Percentiles rank a stretch among this genome's conserved stretches.
These are phyloP conservation scores for Aspergillus luchuensis DNA, from an alignment of 2,329 filamentous ascomycete genomes.

Conservation along the genomic window DNA sequence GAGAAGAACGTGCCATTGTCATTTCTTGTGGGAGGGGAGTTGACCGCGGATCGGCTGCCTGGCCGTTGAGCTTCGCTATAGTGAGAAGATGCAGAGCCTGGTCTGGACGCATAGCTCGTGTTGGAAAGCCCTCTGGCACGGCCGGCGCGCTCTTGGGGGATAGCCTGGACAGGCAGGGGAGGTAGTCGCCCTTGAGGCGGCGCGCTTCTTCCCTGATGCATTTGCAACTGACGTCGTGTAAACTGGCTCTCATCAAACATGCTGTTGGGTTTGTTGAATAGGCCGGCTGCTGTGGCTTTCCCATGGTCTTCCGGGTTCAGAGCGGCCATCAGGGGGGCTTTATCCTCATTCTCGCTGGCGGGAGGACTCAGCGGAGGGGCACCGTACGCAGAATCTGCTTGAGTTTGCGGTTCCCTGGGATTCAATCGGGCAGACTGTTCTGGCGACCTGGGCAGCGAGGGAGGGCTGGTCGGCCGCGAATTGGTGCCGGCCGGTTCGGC, in stretches of 20 bases:
- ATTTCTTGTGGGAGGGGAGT: slow-evolving; percentile 32
- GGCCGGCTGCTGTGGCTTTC: slow-evolving; percentile 74
- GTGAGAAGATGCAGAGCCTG: slow-evolving; percentile 42
- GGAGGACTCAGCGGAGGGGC: slow-evolving; percentile 68
- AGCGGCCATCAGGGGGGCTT: slow-evolving; percentile 59
- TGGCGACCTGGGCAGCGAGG: slow-evolving; percentile 42
- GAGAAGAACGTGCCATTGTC: slow-evolving; percentile 38
- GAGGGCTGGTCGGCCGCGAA: slow-evolving; percentile 44
- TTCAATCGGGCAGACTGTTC: slow-evolving; percentile 35
- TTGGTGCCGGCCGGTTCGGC: slow-evolving; percentile 25
- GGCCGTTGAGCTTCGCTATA: slow-evolving; percentile 36
- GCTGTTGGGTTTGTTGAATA: slow-evolving; percentile 71
- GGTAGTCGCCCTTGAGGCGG: slow-evolving; percentile 47
- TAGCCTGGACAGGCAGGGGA: slow-evolving; percentile 26
- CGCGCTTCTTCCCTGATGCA: slow-evolving; percentile 73
- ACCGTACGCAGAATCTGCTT: slow-evolving; percentile 21
- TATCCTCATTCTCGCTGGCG: slow-evolving; percentile 72
- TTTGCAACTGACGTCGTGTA: slow-evolving; percentile 75
- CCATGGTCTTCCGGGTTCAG: slow-evolving; percentile 76
- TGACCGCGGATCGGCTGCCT: slow-evolving; percentile 28
- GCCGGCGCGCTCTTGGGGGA: slow-evolving; percentile 24
- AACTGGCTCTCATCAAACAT: slow-evolving; percentile 85
- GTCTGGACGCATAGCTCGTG: slow-evolving; percentile 40
- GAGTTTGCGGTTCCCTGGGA: slow-evolving; percentile 5
- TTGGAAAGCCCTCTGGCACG: slow-evolving; percentile 40